A percentile compares a stretch with the other conserved stretches of the same genome.
phyloP scores from a whole-genome alignment of 805 yeast species.

The Phaffomyces opuntiae region DNA sequence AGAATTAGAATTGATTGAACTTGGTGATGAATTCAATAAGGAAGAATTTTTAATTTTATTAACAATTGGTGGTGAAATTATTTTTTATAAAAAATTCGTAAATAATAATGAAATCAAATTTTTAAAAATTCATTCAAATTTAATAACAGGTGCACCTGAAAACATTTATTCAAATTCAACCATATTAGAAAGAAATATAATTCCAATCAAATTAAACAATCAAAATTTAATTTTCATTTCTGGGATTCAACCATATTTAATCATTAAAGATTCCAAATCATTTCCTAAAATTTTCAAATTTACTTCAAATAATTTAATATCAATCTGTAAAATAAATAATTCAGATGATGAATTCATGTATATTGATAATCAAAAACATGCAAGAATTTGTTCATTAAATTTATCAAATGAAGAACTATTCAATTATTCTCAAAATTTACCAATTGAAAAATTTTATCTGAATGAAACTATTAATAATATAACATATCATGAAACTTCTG shows the following conservation, averaged over 20 bases:
- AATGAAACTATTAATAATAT: constrained; percentile 61
- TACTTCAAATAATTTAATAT: constrained; percentile 56
- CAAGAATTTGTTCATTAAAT: constrained; percentile 40
- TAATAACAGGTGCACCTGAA: constrained; percentile 73
- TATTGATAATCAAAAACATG: constrained; percentile 63
- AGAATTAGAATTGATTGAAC: constrained; percentile 52
- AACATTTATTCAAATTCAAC: constrained; percentile 61
- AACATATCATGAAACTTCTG: constrained; percentile 60
- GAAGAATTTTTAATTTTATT: constrained; percentile 64
- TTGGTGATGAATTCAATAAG: constrained; percentile 51
- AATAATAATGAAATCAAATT: constrained; percentile 38
- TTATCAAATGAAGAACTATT: constrained; percentile 16
- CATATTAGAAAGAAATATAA: constrained; percentile 59
- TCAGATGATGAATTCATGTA: constrained; percentile 42
- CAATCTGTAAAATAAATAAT: constrained; percentile 45
- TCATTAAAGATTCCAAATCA: constrained; percentile 59
- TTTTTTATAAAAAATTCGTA: constrained; percentile 52
- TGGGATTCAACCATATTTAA: constrained; percentile 65
- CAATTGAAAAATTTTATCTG: constrained; percentile 43
- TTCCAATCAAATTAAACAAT: constrained; percentile 51
- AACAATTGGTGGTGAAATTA: constrained; percentile 77
- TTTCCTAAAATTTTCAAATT: constrained; percentile 61
- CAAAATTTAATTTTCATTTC: constrained; percentile 59
- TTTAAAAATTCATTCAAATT: constrained; percentile 34
- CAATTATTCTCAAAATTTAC: constrained; percentile 54